Evolutionary conservation across 164 flowering plant genomes (phyloP), one percentile per base, ranked within the genome.

Genomic region (Tetracentron sinense): DNA sequence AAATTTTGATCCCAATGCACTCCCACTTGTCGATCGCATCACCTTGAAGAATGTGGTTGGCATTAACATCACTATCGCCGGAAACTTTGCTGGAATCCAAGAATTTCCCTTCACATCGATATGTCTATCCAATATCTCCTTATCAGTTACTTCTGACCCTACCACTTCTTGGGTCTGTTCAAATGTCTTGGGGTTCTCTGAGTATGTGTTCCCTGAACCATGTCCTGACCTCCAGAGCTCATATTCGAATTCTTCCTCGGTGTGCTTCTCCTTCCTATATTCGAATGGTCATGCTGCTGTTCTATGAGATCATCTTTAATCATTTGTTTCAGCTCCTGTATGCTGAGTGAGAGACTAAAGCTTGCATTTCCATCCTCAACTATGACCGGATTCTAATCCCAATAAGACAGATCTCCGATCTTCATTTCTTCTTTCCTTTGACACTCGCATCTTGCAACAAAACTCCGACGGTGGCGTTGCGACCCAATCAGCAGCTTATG

Each of bases 101-200:
- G 83, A 78, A 29, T 74, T 76, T 38, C 89, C 88, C 11, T 88
- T 90, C 75, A 77, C 82, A 1, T 68, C 80, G 0, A 72, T 87
- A 22, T 84, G 87, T 55, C 79, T 89, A 1, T 79, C 77, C n/a
- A 83, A 82, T 70, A 63, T 85, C 52, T 67, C 85, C 52, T 61
- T 85, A 7, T 62, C 83, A 4, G 55, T 75, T n/a, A 59, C 61
- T 38, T 63, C 80, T 3, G 81, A 64, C 20, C 66, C 78, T 20
- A 3, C n/a, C n/a, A n/a, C 66, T 20, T 67, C 90, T 0, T 89
- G 96, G 96, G 25, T 56, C n/a, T 85, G 90, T 74, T 80, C 88
- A 2, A 57, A 81, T 29, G 81, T 82, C n/a, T 30, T 42, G 2
- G 90, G 86, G n/a, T 76, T 60, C 58, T 82, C 88, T 4, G 65